Evolutionary conservation across 1,284 basidiomycete species (phyloP).

Genomic region (Chiua sp.): DNA sequence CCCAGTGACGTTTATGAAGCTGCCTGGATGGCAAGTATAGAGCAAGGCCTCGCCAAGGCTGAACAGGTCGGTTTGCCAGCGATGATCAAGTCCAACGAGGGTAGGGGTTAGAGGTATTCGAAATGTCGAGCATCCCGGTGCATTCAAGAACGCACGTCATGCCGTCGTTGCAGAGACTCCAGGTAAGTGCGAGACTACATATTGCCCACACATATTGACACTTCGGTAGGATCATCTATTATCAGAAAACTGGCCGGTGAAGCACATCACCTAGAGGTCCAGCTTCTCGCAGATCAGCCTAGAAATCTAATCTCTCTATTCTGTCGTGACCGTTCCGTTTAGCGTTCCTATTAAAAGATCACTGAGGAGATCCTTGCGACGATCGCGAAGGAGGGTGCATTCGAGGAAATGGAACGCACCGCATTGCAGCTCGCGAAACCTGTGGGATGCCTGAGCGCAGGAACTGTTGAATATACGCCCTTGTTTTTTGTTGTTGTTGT

Average conservation of each 20-base stretch:
- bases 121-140: constrained; percentile 85
- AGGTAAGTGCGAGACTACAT: constrained; percentile 55
- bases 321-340: constrained; percentile 99
- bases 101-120: constrained; percentile 98
- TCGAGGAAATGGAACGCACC: constrained; percentile 98
- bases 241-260: constrained; percentile 99
- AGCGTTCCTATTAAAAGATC: constrained; percentile 99
- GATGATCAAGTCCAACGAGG: constrained; percentile 99
- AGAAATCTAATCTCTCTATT: constrained; percentile 99
- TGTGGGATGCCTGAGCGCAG: constrained; percentile 98
- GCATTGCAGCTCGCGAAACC: constrained; percentile 98
- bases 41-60: constrained; percentile 86
- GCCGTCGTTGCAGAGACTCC: constrained; percentile 98
- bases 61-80: constrained; percentile 95
- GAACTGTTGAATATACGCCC: constrained; percentile 93
- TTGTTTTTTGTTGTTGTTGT: no score
- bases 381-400: constrained; percentile 90
- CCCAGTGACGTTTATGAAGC: constrained; percentile 89
- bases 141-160: constrained; percentile 93
- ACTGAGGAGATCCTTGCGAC: constrained; percentile 99
- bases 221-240: constrained; percentile 87
- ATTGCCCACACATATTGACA: constrained; percentile 17
- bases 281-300: constrained; percentile 98
- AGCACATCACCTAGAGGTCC: constrained; percentile 98
- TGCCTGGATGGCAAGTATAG: constrained; percentile 91